Evolutionary conservation across 1,139 yeast genomes (phyloP), one percentile per base, ranked within the genome.

Genomic region (Candida anutae): DNA sequence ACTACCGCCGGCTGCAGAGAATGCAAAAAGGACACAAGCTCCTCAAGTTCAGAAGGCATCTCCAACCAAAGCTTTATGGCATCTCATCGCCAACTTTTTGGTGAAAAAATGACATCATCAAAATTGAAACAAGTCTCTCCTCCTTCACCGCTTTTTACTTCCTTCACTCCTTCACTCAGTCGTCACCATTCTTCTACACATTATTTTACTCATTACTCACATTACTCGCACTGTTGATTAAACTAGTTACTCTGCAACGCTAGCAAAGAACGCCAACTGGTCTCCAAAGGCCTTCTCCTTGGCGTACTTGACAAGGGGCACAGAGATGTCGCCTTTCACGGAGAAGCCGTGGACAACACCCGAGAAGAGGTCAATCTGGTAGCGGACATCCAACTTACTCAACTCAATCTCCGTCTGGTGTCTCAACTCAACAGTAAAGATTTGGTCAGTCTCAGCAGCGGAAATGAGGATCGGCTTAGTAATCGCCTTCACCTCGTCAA

Each of bases 1-100:
- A 82, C 76, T 17, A 87, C 85, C 6, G 84, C 82, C 4, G 84
- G 79, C 45, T 83, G 88, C 2, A 82, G 80, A 6, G 88, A 75
- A 50, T 84, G 95, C 36, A 90, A 65, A 53, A 90, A 88, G 27
- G 69, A 74, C 13, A 88, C 95, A 27, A 87, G 61, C 48, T 77
- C 81, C 54, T 74, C 80, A 32, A 75, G 50, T 49, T 75, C 77
- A 5, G 74, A 57, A 15, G 81, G 76, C 81, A 75, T 75, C 9
- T 12, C 8, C 9, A 17, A 17, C 8, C 10, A 17, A 17, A 17
- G 19, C 10, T 17, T 10, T 17, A 17, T 8, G 19, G n/a, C n/a
- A n/a, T n/a, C n/a, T n/a, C n/a, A n/a, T n/a, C n/a, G n/a, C n/a
- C n/a, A n/a, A n/a, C n/a, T n/a, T n/a, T n/a, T n/a, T n/a, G n/a